A percentile compares a stretch with the other conserved stretches of the same genome.
Conservation (phyloP, 805 yeast genomes). For the Pichia nakasei region DNA sequence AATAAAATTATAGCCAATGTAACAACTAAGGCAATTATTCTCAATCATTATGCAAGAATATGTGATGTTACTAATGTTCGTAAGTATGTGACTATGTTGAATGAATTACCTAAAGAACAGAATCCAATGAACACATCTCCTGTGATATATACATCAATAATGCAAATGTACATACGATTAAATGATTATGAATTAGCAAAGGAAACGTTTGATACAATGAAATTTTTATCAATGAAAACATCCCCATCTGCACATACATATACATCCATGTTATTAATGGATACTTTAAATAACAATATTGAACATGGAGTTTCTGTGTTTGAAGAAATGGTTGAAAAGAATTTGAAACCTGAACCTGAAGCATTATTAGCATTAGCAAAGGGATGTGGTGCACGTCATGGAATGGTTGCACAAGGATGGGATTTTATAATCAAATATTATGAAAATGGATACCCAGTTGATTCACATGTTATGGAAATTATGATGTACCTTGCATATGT, state of each 20-base stretch:
- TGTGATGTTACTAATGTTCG: slow-evolving; percentile 32
- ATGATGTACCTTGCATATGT: slow-evolving; percentile 70
- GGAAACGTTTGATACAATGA: slow-evolving; percentile 76
- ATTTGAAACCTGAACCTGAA: slow-evolving; percentile 30
- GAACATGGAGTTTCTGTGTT: slow-evolving; percentile 72
- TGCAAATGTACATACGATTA: slow-evolving; percentile 51
- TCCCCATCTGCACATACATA: slow-evolving; percentile 65
- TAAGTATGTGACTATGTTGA: slow-evolving; percentile 27
- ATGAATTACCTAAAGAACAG: slow-evolving; percentile 6
- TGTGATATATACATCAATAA: slow-evolving; percentile 43
- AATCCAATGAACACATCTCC: slow-evolving; percentile 15
- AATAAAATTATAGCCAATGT: slow-evolving; percentile 25
- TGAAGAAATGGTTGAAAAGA: slow-evolving; percentile 47
- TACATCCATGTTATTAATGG: slow-evolving; percentile 59
- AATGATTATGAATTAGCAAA: slow-evolving; percentile 52
- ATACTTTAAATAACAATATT: slow-evolving; percentile 51
- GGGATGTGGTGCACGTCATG: slow-evolving; percentile 52
- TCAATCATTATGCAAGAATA: slow-evolving; percentile 36
- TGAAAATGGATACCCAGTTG: slow-evolving; percentile 27
- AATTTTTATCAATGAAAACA: slow-evolving; percentile 57
- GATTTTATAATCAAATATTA: slow-evolving; percentile 59
- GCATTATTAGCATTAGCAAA: slow-evolving; percentile 52
- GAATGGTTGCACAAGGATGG: slow-evolving; percentile 61
- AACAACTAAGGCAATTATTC: slow-evolving; percentile 35
- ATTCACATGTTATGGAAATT: slow-evolving; percentile 44